Percentiles rank a stretch among this genome's conserved stretches.
These are phyloP conservation scores for Blastobotrys terrestris DNA, from an alignment of 805 yeast species.

Conservation along the genomic window DNA sequence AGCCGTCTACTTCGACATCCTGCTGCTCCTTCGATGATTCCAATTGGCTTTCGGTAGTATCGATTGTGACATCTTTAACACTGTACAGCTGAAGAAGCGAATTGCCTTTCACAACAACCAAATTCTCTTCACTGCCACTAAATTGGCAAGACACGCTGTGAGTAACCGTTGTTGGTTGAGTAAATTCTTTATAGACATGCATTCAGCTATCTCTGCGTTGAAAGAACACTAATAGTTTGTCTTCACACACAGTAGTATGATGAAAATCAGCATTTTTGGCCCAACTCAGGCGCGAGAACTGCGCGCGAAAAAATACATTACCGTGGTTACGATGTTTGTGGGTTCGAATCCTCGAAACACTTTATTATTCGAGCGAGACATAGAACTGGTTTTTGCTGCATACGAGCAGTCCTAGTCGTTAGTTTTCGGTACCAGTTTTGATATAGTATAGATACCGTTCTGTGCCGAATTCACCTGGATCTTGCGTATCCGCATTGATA, in stretches of 20 bases:
- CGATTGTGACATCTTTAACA: constrained; percentile 27
- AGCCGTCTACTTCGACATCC: constrained; percentile 17
- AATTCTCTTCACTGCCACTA: constrained; percentile 38
- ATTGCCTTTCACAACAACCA: constrained; percentile 61
- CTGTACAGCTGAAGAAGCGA: constrained; percentile 60
- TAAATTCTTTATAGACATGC: constrained; percentile 75
- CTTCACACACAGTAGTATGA: background rate
- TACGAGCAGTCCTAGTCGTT: too few species aligned
- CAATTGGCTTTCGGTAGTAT: constrained; percentile 3
- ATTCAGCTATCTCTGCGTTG: constrained; percentile 31
- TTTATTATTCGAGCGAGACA: too few species aligned
- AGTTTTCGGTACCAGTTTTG: too few species aligned
- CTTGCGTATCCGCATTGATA: too few species aligned
- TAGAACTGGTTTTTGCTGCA: too few species aligned
- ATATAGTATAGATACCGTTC: too few species aligned
- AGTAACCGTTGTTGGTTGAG: constrained; percentile 70
- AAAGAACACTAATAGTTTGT: background rate
- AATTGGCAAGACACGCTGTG: constrained; percentile 43
- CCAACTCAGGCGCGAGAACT: too few species aligned
- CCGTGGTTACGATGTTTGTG: too few species aligned
- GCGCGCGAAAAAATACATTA: too few species aligned
- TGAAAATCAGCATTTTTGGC: background rate
- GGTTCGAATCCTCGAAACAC: too few species aligned
- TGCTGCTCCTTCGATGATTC: constrained; percentile 14
- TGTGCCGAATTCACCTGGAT: too few species aligned